Base-by-base conservation (phyloP, 202 grass and related monocot genomes). In the Zizania palustris region DNA sequence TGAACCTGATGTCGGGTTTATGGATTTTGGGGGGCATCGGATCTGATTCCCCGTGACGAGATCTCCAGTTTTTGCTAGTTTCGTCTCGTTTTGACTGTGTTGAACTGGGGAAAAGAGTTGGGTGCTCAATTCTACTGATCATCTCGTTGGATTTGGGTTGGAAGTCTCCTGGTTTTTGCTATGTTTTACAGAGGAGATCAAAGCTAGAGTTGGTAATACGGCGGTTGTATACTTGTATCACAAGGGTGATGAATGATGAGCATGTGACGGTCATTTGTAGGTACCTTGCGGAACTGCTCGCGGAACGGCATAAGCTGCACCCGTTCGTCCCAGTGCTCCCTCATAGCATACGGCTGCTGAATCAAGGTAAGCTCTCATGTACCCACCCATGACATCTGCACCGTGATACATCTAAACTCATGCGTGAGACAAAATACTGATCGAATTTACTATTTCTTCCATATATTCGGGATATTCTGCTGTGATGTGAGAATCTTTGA, bases 231-330 rank as follows among this genome's bases (percentile, higher is more conserved):
- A n/a, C n/a, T 14, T 35, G 40, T 73, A 11, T 57, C 60, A 74
- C 67, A 28, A 39, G 5, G 7, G 39, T 58, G 75, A 49, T 13
- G 20, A 34, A 20, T 71, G 71, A 84, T 54, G 58, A 79, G 18
- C 46, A 9, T 76, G 4, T 49, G 7, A 4, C 41, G 3, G 5
- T 76, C 11, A 4, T 80, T 78, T 91, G 53, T 38, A 99, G 96
- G 84, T 96, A 99, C 85, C 92, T 99, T 20, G 79, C 96, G 4
- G 96, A 99, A 49, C 83, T 99, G 81, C 83, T 99, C 12, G 90
- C 92, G 3, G 96, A 99, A 85, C 88, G 92, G 74, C 92, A 99
- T 42, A 99, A 99, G 85, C 90, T 99, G 55, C 79, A 68, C 55
- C 96, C 96, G 45, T 99, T 99, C 74, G 45, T 96, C 74, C 92